Conservation (phyloP, 257 asterid species). For the Plectranthus barbatus region DNA sequence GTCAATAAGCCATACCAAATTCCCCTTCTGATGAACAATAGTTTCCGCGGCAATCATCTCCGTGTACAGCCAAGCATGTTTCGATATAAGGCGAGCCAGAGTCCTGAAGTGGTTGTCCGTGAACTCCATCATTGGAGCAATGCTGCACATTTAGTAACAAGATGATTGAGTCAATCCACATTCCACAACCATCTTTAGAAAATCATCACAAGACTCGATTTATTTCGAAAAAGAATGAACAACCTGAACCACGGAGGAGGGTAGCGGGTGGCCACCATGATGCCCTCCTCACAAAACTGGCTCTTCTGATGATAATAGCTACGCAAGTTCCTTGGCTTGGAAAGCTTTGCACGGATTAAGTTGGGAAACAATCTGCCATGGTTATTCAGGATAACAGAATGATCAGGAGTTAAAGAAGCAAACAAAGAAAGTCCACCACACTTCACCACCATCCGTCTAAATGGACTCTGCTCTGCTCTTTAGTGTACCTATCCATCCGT, state of each 20-base stretch:
- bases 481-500: slow-evolving; percentile 58
- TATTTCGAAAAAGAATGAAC: background rate
- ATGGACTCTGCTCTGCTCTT: no score
- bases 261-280: slow-evolving; percentile 61
- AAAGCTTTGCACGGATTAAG: slow-evolving; percentile 24
- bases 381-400: slow-evolving; percentile 52
- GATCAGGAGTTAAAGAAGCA: slow-evolving; percentile 71
- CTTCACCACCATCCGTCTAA: no score
- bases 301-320: slow-evolving; percentile 32
- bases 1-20: slow-evolving; percentile 48
- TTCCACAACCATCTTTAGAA: background rate
- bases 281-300: slow-evolving; percentile 30
- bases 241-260: slow-evolving; percentile 95
- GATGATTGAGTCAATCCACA: background rate
- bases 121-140: slow-evolving; percentile 98
- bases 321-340: slow-evolving; percentile 35
- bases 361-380: slow-evolving; percentile 51
- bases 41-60: slow-evolving; percentile 99
- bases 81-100: slow-evolving; percentile 77
- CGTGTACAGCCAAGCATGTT: slow-evolving; percentile 84
- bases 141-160: slow-evolving; percentile 37
- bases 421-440: no score
- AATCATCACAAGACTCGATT: background rate
- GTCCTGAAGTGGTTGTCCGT: slow-evolving; percentile 88
- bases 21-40: slow-evolving; percentile 71